phyloP scores from a whole-genome alignment of 2,329 filamentous ascomycete genomes.

The Penicillium sp. region DNA sequence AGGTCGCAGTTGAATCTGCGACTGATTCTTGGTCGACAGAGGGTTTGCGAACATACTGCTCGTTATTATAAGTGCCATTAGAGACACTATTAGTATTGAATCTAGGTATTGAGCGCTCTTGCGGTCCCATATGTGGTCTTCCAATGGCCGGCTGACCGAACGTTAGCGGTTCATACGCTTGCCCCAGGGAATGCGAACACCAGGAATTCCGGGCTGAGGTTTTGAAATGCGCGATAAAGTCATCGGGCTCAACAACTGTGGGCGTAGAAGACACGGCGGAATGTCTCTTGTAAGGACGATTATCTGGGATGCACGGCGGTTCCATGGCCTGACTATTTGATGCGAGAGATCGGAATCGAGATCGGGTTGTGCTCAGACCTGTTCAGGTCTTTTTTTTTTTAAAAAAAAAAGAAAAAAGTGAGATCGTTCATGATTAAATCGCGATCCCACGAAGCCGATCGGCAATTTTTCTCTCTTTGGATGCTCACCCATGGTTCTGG shows the following conservation, averaged over 20 bases:
- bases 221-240: neutral
- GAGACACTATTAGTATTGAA: neutral
- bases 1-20: neutral
- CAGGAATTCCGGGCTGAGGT: neutral
- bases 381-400: neutral
- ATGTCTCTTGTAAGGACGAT: slow-evolving; percentile 14
- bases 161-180: neutral
- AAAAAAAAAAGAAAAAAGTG: neutral
- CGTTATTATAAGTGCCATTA: neutral
- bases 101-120: neutral
- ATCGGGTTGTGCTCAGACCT: neutral
- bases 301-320: slow-evolving; percentile 18
- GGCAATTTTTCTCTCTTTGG: neutral
- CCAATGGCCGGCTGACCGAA: slow-evolving; percentile 9
- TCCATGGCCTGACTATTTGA: slow-evolving; percentile 15
- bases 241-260: slow-evolving; percentile 12
- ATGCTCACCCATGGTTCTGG: neutral
- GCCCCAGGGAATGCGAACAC: neutral
- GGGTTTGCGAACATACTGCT: neutral
- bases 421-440: neutral
- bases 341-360: neutral
- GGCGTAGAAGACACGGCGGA: slow-evolving; percentile 14
- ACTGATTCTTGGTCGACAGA: slow-evolving; percentile 4
- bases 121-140: neutral
- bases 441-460: neutral